Evolutionary conservation across 1,139 yeast species (phyloP).

Genomic region (Suhomyces chickasaworum): DNA sequence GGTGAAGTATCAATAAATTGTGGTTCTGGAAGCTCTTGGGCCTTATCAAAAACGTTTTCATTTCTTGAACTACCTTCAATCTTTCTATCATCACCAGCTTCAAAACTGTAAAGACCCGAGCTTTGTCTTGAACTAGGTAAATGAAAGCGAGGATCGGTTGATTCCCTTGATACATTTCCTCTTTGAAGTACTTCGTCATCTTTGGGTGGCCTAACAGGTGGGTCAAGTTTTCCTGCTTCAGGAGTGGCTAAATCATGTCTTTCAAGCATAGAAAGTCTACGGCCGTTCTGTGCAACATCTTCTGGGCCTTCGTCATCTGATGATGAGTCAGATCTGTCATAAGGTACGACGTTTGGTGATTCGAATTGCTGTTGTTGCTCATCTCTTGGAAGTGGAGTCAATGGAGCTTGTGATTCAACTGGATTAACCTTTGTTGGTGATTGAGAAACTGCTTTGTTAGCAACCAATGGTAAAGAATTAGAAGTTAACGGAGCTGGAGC

Average conservation of each 20-base stretch:
- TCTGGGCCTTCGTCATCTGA: conserved; percentile 30
- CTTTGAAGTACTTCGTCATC: neutral
- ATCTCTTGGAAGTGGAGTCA: conserved; percentile 4
- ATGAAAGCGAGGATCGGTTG: conserved; percentile 10
- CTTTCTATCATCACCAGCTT: conserved; percentile 43
- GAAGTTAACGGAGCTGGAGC: neutral
- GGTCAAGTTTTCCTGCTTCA: conserved; percentile 7
- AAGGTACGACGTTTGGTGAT: conserved; percentile 28
- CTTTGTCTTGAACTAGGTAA: conserved; percentile 17
- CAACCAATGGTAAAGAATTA: conserved; percentile 6
- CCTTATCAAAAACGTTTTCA: conserved; percentile 8
- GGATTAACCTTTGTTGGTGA: neutral
- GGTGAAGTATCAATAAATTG: conserved; percentile 12
- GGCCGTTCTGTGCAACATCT: conserved; percentile 21
- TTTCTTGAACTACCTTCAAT: conserved; percentile 32
- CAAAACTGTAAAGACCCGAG: conserved; percentile 43
- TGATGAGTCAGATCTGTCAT: conserved; percentile 22
- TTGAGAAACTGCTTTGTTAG: conserved; percentile 1
- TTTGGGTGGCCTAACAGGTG: conserved; percentile 7
- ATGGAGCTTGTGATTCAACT: neutral
- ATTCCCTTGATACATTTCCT: conserved; percentile 9
- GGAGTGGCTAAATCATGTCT: conserved; percentile 32
- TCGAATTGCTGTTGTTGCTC: conserved; percentile 12
- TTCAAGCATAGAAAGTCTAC: conserved; percentile 36
- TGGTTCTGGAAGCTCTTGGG: conserved; percentile 23